Conservation (phyloP, 192 early-diverging fungal genomes). For the Paraglomus brasilianum region DNA sequence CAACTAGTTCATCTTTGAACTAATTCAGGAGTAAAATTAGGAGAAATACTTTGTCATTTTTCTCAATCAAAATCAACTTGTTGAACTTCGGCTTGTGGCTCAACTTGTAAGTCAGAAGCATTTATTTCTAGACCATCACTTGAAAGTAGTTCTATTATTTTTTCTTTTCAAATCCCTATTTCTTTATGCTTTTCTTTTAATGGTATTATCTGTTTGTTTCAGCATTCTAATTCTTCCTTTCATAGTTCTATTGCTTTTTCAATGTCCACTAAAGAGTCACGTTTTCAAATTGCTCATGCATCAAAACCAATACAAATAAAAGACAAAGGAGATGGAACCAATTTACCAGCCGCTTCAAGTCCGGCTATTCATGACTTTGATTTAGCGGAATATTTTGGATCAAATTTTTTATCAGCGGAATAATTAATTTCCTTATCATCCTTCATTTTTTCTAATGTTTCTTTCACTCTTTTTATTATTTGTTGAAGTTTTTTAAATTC, state of each 20-base stretch:
- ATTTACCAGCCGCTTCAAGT: background rate
- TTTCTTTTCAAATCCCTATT: background rate
- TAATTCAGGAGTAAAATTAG: too few species aligned
- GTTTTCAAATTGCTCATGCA: background rate
- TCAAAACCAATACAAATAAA: slow-evolving; percentile 5
- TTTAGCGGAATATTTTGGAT: background rate
- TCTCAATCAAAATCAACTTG: too few species aligned
- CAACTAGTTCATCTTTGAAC: too few species aligned
- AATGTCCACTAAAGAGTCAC: slow-evolving; percentile 3
- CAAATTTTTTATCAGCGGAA: background rate
- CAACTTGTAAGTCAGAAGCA: too few species aligned
- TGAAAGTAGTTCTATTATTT: background rate
- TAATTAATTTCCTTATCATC: background rate
- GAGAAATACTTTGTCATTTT: too few species aligned
- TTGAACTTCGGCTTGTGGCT: too few species aligned
- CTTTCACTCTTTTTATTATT: background rate
- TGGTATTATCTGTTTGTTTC: background rate
- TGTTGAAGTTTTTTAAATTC: background rate
- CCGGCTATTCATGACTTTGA: background rate
- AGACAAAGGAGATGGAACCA: slow-evolving; percentile 12
- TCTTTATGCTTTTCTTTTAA: background rate
- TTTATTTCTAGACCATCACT: too few species aligned
- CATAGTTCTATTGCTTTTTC: background rate
- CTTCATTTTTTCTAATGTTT: too few species aligned
- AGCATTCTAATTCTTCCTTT: background rate